Evolutionary conservation across 306 rosid species (phyloP).

Genomic region (Lupinus albus): DNA sequence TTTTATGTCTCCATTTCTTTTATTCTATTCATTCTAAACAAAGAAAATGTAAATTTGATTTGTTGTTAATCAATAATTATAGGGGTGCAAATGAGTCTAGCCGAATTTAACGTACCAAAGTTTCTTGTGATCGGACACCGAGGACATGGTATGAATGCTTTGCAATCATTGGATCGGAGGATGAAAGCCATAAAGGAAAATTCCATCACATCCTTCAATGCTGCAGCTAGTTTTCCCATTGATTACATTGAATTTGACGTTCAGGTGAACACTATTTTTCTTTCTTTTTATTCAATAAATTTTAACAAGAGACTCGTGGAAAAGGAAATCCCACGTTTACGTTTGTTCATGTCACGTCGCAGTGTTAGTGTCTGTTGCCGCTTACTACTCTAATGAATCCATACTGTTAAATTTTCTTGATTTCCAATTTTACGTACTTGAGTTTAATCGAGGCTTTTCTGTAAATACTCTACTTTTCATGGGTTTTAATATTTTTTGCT

Average conservation of each 20-base stretch:
- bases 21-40: too few species aligned
- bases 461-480: background rate
- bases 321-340: background rate
- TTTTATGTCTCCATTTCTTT: too few species aligned
- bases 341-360: background rate
- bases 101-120: conserved; percentile 41
- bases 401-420: background rate
- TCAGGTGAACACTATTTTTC: conserved; percentile 52
- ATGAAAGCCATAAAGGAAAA: conserved; percentile 72
- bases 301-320: background rate
- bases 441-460: background rate
- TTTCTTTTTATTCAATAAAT: background rate
- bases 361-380: background rate
- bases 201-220: conserved; percentile 67
- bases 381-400: background rate
- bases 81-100: conserved; percentile 34
- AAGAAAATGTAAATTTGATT: too few species aligned
- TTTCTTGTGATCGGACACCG: conserved; percentile 79
- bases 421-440: conserved; percentile 15
- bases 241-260: conserved; percentile 82
- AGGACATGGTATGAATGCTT: conserved; percentile 75
- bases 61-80: background rate
- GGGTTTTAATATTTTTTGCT: background rate
- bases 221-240: conserved; percentile 57
- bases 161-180: conserved; percentile 65